These are phyloP conservation scores for Rhodotorula mucilaginosa DNA, from an alignment of 1,284 basidiomycete species.

Conservation along the genomic window DNA sequence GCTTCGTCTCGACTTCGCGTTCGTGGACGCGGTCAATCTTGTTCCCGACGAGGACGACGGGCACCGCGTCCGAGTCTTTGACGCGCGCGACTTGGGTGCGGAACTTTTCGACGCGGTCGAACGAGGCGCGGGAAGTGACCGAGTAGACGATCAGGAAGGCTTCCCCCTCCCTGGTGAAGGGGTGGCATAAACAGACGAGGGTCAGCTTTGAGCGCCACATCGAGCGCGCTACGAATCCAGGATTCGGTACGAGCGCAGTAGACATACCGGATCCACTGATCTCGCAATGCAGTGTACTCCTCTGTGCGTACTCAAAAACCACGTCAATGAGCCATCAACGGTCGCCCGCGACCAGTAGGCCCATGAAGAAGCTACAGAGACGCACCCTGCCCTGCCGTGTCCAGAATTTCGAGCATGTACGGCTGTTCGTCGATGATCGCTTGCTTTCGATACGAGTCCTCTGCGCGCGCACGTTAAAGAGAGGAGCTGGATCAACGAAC, in stretches of 20 bases:
- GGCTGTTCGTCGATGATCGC: constrained; percentile 51
- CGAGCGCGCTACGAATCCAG: no score
- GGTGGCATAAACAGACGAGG: no score
- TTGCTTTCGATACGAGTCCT: constrained; percentile 51
- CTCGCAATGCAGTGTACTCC: constrained; percentile 51
- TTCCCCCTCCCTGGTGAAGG: constrained; percentile 47
- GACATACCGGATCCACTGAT: constrained; percentile 50
- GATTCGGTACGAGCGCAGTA: no score
- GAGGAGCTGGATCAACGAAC: no score
- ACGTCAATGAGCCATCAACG: not conserved
- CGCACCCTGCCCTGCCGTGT: constrained; percentile 44
- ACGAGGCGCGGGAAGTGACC: constrained; percentile 50
- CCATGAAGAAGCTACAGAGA: not conserved
- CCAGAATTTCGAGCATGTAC: constrained; percentile 51
- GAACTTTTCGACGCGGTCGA: constrained; percentile 50
- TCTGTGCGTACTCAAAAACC: constrained; percentile 21
- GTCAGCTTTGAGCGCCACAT: not conserved
- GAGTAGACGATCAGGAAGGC: constrained; percentile 52
- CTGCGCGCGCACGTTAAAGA: not conserved
- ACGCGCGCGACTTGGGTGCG: constrained; percentile 48
- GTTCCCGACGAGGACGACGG: constrained; percentile 51
- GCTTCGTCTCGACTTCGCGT: constrained; percentile 48
- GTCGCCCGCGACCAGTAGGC: not conserved
- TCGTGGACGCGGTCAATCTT: constrained; percentile 50
- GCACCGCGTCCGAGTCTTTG: constrained; percentile 48